Percentiles rank a stretch among this genome's conserved stretches.
phyloP scores from a whole-genome alignment of 768 basidiomycete species.

The Macrolepiota albuminosa region DNA sequence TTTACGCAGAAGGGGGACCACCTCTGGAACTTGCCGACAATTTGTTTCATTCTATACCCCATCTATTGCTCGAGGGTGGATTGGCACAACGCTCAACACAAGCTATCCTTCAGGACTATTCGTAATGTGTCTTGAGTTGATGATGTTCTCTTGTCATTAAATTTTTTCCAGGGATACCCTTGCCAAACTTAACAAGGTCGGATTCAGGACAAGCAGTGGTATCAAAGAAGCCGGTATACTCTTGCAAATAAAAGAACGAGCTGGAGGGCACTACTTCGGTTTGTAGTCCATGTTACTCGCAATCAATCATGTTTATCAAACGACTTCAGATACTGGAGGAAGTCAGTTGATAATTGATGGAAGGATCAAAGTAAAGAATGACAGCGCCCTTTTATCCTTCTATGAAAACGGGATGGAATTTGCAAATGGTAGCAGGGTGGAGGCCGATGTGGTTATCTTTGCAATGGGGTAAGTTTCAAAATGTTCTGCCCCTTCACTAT shows the following conservation, averaged over 20 bases:
- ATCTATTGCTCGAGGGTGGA: neutral
- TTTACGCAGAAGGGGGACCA: neutral
- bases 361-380: neutral
- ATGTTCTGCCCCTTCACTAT: neutral
- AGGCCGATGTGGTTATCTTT: neutral
- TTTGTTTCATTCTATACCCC: neutral
- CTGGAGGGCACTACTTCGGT: neutral
- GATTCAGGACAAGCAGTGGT: neutral
- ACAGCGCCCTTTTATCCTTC: neutral
- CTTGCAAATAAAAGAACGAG: neutral
- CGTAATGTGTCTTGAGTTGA: neutral
- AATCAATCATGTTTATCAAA: neutral
- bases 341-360: neutral
- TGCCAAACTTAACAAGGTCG: neutral
- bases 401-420: neutral
- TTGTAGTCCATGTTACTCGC: neutral
- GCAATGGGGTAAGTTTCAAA: neutral
- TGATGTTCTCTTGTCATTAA: neutral
- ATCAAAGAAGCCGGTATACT: neutral
- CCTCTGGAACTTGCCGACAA: neutral
- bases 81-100: neutral
- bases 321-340: neutral
- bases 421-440: neutral
- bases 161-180: neutral
- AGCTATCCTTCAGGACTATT: neutral